Evolutionary conservation across 441 rosid species (phyloP), one percentile per base, ranked within the genome.

Genomic region (Gossypium schwendimanii): DNA sequence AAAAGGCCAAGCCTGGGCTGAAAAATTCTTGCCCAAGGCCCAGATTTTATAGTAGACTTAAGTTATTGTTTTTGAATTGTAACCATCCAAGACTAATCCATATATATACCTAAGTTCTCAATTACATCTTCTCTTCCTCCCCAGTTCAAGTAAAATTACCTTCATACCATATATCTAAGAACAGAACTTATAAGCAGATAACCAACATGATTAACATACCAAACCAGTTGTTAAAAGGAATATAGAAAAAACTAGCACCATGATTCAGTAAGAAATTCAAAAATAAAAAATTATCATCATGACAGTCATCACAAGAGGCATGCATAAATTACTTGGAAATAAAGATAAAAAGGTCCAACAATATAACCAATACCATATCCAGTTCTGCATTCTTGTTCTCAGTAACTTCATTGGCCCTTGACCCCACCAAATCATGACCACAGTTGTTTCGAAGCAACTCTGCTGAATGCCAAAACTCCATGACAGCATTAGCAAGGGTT

Each of bases 391-490:
- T 75, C 81, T 81, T 83, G 83, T 78, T 78, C 69, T 75, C 73
- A 45, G 81, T 81, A 85, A 77, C 73, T 83, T 81, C 89, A 78
- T 71, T 72, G 63, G 70, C 80, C 54, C 47, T 76, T 47, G 85
- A 74, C n/a, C 69, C 68, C 64, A 72, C 84, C 73, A 77, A 81
- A 75, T 84, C 81, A 78, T 75, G 59, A 71, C 72, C 65, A 76
- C 73, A 49, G 70, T 75, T 75, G 75, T 69, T 77, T 74, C 81
- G 44, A 75, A 77, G 81, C 73, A 81, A 69, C 81, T 91, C 89
- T 58, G 88, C 87, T 11, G 92, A 88, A 72, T 81, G 84, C 99
- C 99, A 96, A 80, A 94, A 96, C 79, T 88, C 83, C 90, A 89
- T 84, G 66, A 96, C 89, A 77, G 97, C 95, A 75, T 86, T 87